Conservation (phyloP, 2,329 filamentous ascomycete species). For the Botryotinia calthae region DNA sequence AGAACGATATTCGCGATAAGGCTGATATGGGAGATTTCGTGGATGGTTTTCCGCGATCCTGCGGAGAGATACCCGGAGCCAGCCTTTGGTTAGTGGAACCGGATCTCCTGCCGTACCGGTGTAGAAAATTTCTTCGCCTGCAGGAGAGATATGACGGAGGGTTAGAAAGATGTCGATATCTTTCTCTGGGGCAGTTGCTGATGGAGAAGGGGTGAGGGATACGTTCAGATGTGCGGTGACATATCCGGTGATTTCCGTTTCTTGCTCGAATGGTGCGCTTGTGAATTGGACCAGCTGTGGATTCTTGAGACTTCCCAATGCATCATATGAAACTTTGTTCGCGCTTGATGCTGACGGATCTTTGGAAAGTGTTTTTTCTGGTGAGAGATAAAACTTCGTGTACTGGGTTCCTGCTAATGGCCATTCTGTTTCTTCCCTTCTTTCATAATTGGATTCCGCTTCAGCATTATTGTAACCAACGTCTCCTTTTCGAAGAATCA, state of each 20-base stretch:
- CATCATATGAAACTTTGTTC: neutral
- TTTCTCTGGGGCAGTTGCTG: neutral
- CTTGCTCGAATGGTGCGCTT: neutral
- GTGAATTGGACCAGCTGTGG: neutral
- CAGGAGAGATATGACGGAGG: neutral
- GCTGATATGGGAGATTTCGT: neutral
- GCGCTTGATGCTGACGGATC: neutral
- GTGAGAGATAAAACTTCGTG: neutral
- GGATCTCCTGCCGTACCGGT: neutral
- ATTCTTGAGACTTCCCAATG: neutral
- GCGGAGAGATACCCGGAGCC: neutral
- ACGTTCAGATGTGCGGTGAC: neutral
- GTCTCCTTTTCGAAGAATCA: constrained; percentile 64
- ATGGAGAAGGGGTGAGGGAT: neutral
- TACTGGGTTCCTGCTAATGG: neutral
- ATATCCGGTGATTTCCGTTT: neutral
- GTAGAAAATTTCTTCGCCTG: neutral
- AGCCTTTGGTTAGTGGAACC: neutral
- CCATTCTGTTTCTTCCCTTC: neutral
- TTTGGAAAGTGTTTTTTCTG: neutral
- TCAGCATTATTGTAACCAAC: constrained; percentile 45
- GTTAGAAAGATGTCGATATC: neutral
- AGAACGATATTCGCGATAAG: neutral
- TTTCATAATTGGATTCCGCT: neutral
- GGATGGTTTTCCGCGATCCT: neutral